Percentiles rank a stretch among this genome's conserved stretches.
Evolutionary conservation across 768 basidiomycete species (phyloP).

Genomic region (Macrolepiota fuliginosa): DNA sequence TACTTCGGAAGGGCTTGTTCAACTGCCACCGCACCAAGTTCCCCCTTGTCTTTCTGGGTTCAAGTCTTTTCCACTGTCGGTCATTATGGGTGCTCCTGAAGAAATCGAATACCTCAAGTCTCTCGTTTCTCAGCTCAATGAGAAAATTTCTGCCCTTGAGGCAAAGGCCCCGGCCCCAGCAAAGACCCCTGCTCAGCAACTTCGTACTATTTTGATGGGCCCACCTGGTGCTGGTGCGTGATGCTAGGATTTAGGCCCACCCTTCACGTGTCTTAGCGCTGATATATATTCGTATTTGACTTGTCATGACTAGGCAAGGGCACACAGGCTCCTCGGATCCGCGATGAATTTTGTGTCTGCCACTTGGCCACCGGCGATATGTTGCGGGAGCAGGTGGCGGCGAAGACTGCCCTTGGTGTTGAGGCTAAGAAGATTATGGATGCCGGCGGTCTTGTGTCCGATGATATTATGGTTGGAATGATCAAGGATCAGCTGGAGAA

Average conservation of each 20-base stretch:
- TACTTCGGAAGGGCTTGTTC: neutral
- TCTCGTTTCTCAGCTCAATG: conserved; percentile 86
- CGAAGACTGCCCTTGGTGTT: conserved; percentile 84
- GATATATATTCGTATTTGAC: neutral
- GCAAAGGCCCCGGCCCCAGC: conserved; percentile 39
- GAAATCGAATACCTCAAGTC: conserved; percentile 95
- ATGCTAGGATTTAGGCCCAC: neutral
- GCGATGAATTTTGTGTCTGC: conserved; percentile 92
- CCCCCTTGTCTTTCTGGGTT: conserved; percentile 12
- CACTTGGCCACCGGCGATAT: conserved; percentile 99
- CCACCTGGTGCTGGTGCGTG: conserved; percentile 93
- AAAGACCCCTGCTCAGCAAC: conserved; percentile 72
- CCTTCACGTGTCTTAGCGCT: neutral
- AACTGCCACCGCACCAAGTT: conserved; percentile 5
- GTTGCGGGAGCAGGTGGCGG: conserved; percentile 89
- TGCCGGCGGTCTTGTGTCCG: conserved; percentile 88
- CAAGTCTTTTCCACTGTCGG: conserved; percentile 11
- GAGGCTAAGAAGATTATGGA: conserved; percentile 99
- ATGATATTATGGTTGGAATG: conserved; percentile 98
- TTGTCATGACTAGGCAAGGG: conserved; percentile 75
- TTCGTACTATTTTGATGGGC: conserved; percentile 90
- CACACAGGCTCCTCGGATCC: conserved; percentile 94
- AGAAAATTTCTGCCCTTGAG: conserved; percentile 85
- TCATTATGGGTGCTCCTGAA: conserved; percentile 62
- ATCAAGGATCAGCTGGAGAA: conserved; percentile 94